Conservation (phyloP, 345 rosid species). For the Adansonia digitata region DNA sequence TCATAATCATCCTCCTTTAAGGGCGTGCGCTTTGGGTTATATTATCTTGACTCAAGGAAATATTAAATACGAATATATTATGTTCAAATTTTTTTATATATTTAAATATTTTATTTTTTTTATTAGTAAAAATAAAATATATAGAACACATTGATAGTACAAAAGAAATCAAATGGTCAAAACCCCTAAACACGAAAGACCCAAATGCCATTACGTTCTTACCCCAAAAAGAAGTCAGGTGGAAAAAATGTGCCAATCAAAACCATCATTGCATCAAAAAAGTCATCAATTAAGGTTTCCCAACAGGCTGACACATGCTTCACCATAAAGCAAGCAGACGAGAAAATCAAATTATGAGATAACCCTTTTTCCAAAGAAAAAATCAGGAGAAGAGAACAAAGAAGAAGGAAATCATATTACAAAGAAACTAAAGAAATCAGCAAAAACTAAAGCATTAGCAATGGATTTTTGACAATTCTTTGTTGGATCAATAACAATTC, state of each 20-base stretch:
- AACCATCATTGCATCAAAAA: background rate
- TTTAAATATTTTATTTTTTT: too few relatives aligned
- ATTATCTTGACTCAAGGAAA: too few relatives aligned
- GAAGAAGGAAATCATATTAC: too few relatives aligned
- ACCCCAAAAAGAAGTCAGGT: background rate
- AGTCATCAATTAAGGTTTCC: background rate
- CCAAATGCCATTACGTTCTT: background rate
- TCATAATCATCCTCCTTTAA: constrained; percentile 75
- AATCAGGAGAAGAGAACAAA: too few relatives aligned
- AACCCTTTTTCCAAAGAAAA: too few relatives aligned
- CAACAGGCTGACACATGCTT: background rate
- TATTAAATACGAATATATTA: too few relatives aligned
- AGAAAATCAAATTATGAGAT: too few relatives aligned
- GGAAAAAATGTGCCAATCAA: background rate
- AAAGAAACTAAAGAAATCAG: background rate
- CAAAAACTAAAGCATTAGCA: constrained; percentile 9
- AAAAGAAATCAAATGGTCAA: background rate
- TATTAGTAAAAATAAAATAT: background rate
- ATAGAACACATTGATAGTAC: background rate
- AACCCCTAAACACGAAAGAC: background rate
- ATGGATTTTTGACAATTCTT: constrained; percentile 72
- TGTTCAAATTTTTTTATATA: too few relatives aligned
- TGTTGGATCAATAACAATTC: constrained; percentile 76
- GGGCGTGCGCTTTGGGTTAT: constrained; percentile 27
- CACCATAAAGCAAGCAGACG: background rate